Percentiles rank a stretch among this genome's conserved stretches.
These are phyloP conservation scores for Luffa aegyptiaca DNA, from an alignment of 306 rosid genomes.

Conservation along the genomic window DNA sequence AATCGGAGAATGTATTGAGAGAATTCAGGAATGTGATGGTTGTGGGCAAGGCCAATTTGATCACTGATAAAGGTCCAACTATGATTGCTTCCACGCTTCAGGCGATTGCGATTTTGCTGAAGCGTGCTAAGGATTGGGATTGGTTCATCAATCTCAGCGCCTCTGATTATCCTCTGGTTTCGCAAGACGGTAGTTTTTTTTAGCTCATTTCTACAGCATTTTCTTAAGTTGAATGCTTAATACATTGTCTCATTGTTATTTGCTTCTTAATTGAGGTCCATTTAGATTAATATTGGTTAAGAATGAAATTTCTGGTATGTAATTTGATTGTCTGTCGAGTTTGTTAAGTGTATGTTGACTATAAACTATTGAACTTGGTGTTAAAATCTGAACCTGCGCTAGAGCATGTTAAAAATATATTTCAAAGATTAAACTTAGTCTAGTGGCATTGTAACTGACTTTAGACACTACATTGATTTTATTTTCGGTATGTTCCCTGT, in stretches of 20 bases:
- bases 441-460: not conserved
- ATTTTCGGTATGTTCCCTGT: not conserved
- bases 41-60: conserved; percentile 63
- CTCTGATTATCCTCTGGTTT: conserved; percentile 81
- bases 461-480: not conserved
- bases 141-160: conserved; percentile 89
- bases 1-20: conserved; percentile 31
- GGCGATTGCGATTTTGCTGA: conserved; percentile 58
- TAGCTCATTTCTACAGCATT: not conserved
- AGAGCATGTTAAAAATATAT: not conserved
- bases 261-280: not conserved
- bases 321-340: not conserved
- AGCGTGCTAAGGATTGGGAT: conserved; percentile 60
- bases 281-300: too few species aligned
- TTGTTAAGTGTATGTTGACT: not conserved
- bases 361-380: not conserved
- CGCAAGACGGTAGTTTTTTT: conserved; percentile 61
- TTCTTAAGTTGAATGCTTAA: not conserved
- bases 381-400: not conserved
- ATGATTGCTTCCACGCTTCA: conserved; percentile 70
- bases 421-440: not conserved
- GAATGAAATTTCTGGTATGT: not conserved
- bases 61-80: conserved; percentile 73
- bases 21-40: conserved; percentile 74
- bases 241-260: not conserved